These are phyloP conservation scores for Marasmius oreades DNA, from an alignment of 1,284 basidiomycete species.

Conservation along the genomic window DNA sequence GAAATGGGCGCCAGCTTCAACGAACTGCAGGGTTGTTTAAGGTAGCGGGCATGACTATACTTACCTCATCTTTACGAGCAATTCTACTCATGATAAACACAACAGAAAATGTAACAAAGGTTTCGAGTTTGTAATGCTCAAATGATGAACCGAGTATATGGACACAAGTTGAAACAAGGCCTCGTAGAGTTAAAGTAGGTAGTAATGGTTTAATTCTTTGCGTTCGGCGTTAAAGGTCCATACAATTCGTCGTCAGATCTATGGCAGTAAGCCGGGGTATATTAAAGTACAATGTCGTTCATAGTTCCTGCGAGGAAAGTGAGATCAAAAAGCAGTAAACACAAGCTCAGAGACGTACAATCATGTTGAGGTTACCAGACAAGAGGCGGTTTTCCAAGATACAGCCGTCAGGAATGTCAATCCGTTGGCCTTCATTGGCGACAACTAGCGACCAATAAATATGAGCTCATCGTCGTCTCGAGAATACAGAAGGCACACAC, in stretches of 20 bases:
- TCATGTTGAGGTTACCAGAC: conserved; percentile 53
- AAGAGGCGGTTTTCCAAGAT: conserved; percentile 84
- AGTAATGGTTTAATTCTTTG: too few species aligned
- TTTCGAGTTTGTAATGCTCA: too few species aligned
- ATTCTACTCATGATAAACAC: too few species aligned
- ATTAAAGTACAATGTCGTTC: background rate
- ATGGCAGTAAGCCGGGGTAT: background rate
- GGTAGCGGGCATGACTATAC: too few species aligned
- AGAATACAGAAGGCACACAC: conserved; percentile 27
- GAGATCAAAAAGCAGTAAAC: background rate
- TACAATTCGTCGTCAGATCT: background rate
- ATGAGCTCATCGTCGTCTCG: conserved; percentile 1
- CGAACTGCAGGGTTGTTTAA: too few species aligned
- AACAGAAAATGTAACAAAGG: too few species aligned
- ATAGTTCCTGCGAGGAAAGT: conserved; percentile 1
- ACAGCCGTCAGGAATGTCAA: conserved; percentile 94
- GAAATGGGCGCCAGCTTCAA: too few species aligned
- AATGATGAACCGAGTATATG: too few species aligned
- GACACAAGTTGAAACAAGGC: too few species aligned
- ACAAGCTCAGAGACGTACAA: conserved; percentile 29
- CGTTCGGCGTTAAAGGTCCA: too few species aligned
- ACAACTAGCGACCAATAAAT: conserved; percentile 34
- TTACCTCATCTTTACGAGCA: too few species aligned
- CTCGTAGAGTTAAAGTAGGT: too few species aligned
- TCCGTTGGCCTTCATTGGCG: conserved; percentile 91